Percentiles rank a stretch among this genome's conserved stretches.
Conservation (phyloP, 2,329 filamentous ascomycete species). For the Aureobasidium sp. region DNA sequence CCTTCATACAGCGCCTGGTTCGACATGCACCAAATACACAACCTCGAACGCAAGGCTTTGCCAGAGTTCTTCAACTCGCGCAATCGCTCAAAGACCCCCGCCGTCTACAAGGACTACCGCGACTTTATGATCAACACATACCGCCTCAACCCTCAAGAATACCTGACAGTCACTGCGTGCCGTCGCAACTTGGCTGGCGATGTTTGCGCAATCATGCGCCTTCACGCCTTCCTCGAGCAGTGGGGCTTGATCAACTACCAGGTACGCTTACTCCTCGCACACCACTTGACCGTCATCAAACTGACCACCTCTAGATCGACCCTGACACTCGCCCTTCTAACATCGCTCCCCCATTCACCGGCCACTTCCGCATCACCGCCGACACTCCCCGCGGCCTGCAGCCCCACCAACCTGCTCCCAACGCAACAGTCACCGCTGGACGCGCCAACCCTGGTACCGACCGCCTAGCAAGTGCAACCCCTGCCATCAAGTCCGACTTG, state of each 20-base stretch:
- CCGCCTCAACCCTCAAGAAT: constrained; percentile 88
- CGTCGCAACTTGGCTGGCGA: constrained; percentile 91
- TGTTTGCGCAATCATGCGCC: constrained; percentile 98
- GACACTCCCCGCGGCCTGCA: constrained; percentile 93
- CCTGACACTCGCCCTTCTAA: constrained; percentile 90
- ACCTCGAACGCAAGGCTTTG: constrained; percentile 86
- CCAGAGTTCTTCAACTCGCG: constrained; percentile 98
- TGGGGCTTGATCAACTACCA: constrained; percentile 99
- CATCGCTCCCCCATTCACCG: constrained; percentile 92
- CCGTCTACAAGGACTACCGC: constrained; percentile 97
- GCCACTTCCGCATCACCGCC: constrained; percentile 91
- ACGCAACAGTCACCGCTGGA: constrained; percentile 52
- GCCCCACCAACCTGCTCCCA: constrained; percentile 84
- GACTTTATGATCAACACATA: constrained; percentile 99
- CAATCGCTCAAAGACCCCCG: constrained; percentile 94
- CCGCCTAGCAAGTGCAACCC: constrained; percentile 54
- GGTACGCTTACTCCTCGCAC: constrained; percentile 39
- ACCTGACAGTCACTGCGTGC: constrained; percentile 93
- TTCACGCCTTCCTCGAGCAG: constrained; percentile 95
- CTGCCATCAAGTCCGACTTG: constrained; percentile 66
- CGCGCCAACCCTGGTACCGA: constrained; percentile 63
- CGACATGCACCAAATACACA: constrained; percentile 89
- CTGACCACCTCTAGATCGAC: constrained; percentile 62
- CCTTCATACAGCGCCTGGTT: constrained; percentile 99
- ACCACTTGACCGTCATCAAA: not conserved